Conservation (phyloP, 177 flowering plant species). For the Vitis hybrid region DNA sequence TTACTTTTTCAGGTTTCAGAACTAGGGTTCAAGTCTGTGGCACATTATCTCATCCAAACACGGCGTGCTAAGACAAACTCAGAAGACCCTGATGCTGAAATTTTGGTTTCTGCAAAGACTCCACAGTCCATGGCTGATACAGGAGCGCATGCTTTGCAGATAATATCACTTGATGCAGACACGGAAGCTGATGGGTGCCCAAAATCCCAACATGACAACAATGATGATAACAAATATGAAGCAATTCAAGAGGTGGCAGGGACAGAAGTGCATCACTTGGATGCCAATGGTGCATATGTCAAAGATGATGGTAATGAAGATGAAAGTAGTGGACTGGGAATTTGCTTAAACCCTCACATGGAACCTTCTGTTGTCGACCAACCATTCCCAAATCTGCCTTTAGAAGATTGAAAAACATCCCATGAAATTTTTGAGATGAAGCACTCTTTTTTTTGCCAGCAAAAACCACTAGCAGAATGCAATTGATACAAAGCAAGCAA, state of each 20-base stretch:
- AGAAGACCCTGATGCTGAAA: conserved; percentile 13
- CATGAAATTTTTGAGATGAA: too few species aligned
- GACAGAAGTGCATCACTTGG: not conserved
- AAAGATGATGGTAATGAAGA: not conserved
- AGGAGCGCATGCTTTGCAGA: conserved; percentile 8
- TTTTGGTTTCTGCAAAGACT: conserved; percentile 23
- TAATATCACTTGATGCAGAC: too few species aligned
- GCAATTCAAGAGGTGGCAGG: too few species aligned
- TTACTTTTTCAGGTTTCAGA: conserved; percentile 38
- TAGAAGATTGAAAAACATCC: too few species aligned
- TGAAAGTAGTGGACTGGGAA: not conserved
- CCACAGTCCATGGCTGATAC: conserved; percentile 40
- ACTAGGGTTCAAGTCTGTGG: conserved; percentile 81
- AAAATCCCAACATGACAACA: too few species aligned
- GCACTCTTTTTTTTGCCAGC: too few species aligned
- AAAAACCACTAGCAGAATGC: too few species aligned
- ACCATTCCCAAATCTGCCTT: too few species aligned
- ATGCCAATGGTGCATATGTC: not conserved
- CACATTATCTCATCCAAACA: conserved; percentile 79
- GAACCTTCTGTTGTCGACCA: too few species aligned
- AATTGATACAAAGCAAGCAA: too few species aligned
- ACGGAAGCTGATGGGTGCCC: too few species aligned
- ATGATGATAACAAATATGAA: too few species aligned
- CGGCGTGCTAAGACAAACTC: conserved; percentile 24
- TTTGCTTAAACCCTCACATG: not conserved